A percentile compares a stretch with the other conserved stretches of the same genome.
These are phyloP conservation scores for Populus davidiana DNA, from an alignment of 345 rosid species.

Conservation along the genomic window DNA sequence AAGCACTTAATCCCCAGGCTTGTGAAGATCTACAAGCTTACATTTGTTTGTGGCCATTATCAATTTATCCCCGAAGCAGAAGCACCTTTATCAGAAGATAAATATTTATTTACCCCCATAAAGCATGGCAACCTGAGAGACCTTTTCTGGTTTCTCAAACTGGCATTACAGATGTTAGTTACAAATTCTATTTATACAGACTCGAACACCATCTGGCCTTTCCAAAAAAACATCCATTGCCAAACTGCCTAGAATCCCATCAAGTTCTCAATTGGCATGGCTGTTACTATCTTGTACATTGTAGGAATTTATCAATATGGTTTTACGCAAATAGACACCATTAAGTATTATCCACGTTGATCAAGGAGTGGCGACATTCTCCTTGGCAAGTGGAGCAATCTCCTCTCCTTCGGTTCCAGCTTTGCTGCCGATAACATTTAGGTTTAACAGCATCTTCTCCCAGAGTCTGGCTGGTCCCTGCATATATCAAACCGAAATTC, in stretches of 20 bases:
- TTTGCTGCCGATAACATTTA: conserved; percentile 55
- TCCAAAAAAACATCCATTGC: background rate
- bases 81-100: background rate
- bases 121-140: background rate
- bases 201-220: background rate
- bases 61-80: background rate
- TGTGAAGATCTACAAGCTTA: background rate
- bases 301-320: background rate
- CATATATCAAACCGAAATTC: conserved; percentile 13
- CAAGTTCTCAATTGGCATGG: background rate
- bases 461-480: conserved; percentile 81
- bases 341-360: background rate
- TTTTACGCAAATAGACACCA: background rate
- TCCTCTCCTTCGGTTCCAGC: conserved; percentile 75
- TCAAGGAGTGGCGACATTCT: conserved; percentile 81
- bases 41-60: background rate
- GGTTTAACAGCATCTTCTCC: conserved; percentile 65
- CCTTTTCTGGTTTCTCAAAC: background rate
- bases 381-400: conserved; percentile 79
- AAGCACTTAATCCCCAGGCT: background rate
- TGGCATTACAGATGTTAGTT: conserved; percentile 2
- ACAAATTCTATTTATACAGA: background rate
- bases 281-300: background rate
- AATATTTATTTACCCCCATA: conserved; percentile 2
- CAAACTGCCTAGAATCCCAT: background rate